A percentile compares a stretch with the other conserved stretches of the same genome.
Conservation (phyloP, 2,329 filamentous ascomycete species). For the Alternaria sp. region DNA sequence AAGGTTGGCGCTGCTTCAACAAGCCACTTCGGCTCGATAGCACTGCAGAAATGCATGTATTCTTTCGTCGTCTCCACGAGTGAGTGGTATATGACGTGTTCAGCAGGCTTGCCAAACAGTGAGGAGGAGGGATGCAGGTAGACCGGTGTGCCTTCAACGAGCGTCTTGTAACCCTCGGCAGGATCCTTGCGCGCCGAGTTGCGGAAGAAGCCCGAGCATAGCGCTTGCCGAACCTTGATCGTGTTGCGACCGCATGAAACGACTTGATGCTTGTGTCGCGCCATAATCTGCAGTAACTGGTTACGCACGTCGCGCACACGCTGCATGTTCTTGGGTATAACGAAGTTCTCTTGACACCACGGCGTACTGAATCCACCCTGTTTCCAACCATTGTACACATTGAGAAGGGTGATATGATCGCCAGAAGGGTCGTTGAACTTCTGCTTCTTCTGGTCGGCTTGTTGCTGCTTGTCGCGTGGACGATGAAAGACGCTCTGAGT, state of each 20-base stretch:
- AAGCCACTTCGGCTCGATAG: slow-evolving; percentile 92
- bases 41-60: slow-evolving; percentile 95
- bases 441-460: slow-evolving; percentile 95
- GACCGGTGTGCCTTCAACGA: slow-evolving; percentile 93
- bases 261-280: slow-evolving; percentile 83
- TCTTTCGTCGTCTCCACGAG: slow-evolving; percentile 94
- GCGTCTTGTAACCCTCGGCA: slow-evolving; percentile 95
- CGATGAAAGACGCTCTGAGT: slow-evolving; percentile 89
- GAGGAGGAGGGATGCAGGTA: slow-evolving; percentile 92
- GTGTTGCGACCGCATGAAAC: slow-evolving; percentile 88
- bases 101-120: slow-evolving; percentile 92
- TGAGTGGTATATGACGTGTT: slow-evolving; percentile 94
- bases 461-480: slow-evolving; percentile 94
- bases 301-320: slow-evolving; percentile 91
- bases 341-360: slow-evolving; percentile 98
- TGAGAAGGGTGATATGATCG: slow-evolving; percentile 92
- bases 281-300: slow-evolving; percentile 92
- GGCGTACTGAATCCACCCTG: slow-evolving; percentile 78
- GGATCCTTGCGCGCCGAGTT: slow-evolving; percentile 95
- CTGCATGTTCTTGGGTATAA: slow-evolving; percentile 87
- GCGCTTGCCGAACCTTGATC: slow-evolving; percentile 81
- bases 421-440: slow-evolving; percentile 97
- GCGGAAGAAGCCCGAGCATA: slow-evolving; percentile 94
- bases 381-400: slow-evolving; percentile 98
- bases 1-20: slow-evolving; percentile 98